Percentiles rank a stretch among this genome's conserved stretches.
These are phyloP conservation scores for Pseudogymnoascus pannorum DNA, from an alignment of 2,329 filamentous ascomycete genomes.

Conservation along the genomic window DNA sequence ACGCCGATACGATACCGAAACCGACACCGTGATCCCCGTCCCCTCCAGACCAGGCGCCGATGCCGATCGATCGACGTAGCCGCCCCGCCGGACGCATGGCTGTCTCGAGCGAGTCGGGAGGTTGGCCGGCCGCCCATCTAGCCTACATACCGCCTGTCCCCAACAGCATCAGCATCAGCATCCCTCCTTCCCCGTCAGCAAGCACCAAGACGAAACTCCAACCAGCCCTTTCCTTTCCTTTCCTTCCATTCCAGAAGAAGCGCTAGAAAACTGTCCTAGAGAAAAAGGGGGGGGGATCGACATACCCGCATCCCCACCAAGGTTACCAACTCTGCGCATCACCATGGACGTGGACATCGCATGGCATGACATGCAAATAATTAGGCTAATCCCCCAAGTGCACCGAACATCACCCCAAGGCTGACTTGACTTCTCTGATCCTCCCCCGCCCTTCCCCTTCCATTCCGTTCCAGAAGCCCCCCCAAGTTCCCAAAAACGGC, in stretches of 20 bases:
- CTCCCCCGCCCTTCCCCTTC: too few relatives aligned
- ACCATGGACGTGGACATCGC: background rate
- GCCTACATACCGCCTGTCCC: too few relatives aligned
- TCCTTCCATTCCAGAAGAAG: too few relatives aligned
- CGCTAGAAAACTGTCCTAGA: background rate
- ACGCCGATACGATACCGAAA: background rate
- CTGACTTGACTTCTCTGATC: too few relatives aligned
- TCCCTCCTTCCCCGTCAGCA: background rate
- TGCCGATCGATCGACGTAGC: background rate
- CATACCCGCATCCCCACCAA: background rate
- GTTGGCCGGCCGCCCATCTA: background rate
- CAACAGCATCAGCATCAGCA: too few relatives aligned
- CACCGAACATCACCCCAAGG: background rate
- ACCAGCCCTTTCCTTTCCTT: background rate
- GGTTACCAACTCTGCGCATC: background rate
- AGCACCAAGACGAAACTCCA: background rate
- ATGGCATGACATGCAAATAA: too few relatives aligned
- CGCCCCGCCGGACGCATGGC: background rate
- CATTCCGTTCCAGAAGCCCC: background rate
- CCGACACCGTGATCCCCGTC: background rate
- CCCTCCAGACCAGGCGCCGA: background rate
- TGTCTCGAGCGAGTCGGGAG: background rate
- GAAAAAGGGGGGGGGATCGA: too few relatives aligned
- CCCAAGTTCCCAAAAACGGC: too few relatives aligned
- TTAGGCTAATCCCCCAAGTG: too few relatives aligned